Evolutionary conservation across 1,284 basidiomycete species (phyloP), one percentile per base, ranked within the genome.

Genomic region (Sporisorium reilianum): DNA sequence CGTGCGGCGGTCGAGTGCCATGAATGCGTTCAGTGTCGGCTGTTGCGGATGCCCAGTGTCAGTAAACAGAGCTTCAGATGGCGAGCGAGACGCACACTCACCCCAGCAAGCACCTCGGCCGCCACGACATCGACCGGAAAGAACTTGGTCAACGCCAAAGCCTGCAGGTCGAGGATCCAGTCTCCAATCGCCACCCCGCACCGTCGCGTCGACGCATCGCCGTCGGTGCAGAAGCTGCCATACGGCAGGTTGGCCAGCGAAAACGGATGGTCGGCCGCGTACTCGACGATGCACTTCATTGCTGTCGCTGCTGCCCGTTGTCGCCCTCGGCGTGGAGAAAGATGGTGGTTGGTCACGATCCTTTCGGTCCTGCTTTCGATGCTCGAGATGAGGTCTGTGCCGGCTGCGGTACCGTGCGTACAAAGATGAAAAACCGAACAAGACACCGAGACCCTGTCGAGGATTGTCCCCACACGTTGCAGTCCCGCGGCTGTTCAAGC

Each of bases 161-260:
- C 59, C 40, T 56, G 42, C 20, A 79, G 55, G 41, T 79, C 77
- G n/a, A 79, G 53, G 8, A 78, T 70, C 10, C 23, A 40, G 32
- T 76, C 76, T 23, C 75, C 74, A 40, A 79, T 65, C 1, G 77
- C 75, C 5, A 79, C 72, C 12, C 72, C 59, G 18, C 65, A 61
- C 20, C 67, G 22, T 28, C 54, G 63, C 1, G 25, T 45, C 2
- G 32, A 53, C 6, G 40, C 32, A 14, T 66, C 49, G 11, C 42
- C 16, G 1, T 42, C 16, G 7, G 57, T 68, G 38, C 68, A 68
- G 22, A 79, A 68, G 51, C 73, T 57, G 23, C 77, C 77, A 48
- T 77, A 80, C 5, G 77, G 77, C 22, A 80, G 48, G 51, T 80
- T 80, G 52, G 62, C 38, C 30, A 79, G 53, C 30, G 78, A 62